Conservation (phyloP, 2,329 filamentous ascomycete genomes). For the Aspergillus vadensis region DNA sequence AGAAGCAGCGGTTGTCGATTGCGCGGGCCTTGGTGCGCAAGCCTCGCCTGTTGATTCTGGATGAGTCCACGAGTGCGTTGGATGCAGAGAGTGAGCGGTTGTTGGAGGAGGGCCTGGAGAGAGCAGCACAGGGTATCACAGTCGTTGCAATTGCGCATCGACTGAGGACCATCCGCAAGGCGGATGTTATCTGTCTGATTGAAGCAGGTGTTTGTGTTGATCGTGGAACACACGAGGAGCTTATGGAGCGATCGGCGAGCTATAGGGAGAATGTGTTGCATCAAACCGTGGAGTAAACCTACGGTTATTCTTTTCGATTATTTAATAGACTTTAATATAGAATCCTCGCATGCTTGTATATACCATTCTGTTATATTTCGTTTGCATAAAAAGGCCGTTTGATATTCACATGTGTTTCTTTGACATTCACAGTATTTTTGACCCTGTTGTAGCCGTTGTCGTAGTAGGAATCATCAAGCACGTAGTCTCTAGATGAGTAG, state of each 20-base stretch:
- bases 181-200: slow-evolving; percentile 77
- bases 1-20: slow-evolving; percentile 61
- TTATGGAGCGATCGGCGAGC: slow-evolving; percentile 51
- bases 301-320: too few relatives aligned
- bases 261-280: slow-evolving; percentile 45
- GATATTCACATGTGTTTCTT: too few relatives aligned
- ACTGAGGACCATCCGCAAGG: slow-evolving; percentile 61
- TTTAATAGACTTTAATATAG: too few relatives aligned
- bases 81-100: slow-evolving; percentile 57
- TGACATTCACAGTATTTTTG: too few relatives aligned
- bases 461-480: too few relatives aligned
- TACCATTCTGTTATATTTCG: too few relatives aligned
- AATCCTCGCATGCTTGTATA: too few relatives aligned
- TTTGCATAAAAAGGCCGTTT: too few relatives aligned
- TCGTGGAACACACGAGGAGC: slow-evolving; percentile 62
- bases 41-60: slow-evolving; percentile 59
- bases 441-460: too few relatives aligned
- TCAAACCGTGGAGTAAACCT: slow-evolving; percentile 31
- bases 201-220: slow-evolving; percentile 67
- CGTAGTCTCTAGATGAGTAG: too few relatives aligned
- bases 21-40: slow-evolving; percentile 59
- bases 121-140: slow-evolving; percentile 39
- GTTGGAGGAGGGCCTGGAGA: slow-evolving; percentile 47
- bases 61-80: slow-evolving; percentile 63
- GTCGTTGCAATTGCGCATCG: slow-evolving; percentile 48